Evolutionary conservation across 2,329 filamentous ascomycete genomes (phyloP).

Genomic region (Talaromyces sp.): DNA sequence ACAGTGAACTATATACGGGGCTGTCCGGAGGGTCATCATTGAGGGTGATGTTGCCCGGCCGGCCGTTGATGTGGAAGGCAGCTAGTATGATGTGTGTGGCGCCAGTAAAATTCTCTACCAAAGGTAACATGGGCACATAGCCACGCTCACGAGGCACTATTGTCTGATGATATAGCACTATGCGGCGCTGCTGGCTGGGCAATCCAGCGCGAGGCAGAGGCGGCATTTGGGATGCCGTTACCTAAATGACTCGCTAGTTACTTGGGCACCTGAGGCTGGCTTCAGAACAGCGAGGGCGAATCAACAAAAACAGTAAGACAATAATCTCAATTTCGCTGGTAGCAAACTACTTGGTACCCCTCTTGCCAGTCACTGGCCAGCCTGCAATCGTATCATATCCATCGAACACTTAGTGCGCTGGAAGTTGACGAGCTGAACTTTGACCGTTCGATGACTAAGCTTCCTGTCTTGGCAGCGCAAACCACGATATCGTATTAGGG

Average conservation of each 20-base stretch:
- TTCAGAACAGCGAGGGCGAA: background rate
- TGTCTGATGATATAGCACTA: slow-evolving; percentile 61
- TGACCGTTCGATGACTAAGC: slow-evolving; percentile 6
- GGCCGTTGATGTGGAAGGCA: slow-evolving; percentile 76
- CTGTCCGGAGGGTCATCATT: slow-evolving; percentile 75
- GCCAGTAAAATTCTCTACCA: slow-evolving; percentile 58
- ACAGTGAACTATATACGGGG: slow-evolving; percentile 66
- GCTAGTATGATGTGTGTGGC: slow-evolving; percentile 82
- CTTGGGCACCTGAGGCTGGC: background rate
- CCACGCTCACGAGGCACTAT: slow-evolving; percentile 54
- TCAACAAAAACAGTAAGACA: background rate
- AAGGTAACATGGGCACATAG: slow-evolving; percentile 61
- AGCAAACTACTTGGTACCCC: slow-evolving; percentile 3
- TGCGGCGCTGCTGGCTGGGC: slow-evolving; percentile 33
- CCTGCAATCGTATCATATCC: background rate
- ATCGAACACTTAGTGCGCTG: background rate
- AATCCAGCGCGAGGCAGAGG: slow-evolving; percentile 29
- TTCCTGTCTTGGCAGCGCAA: background rate
- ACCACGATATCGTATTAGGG: background rate
- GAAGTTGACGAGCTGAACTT: slow-evolving; percentile 10
- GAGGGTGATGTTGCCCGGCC: slow-evolving; percentile 65
- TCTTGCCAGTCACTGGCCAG: background rate
- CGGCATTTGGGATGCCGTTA: slow-evolving; percentile 31
- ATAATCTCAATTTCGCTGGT: background rate
- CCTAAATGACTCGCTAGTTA: background rate